Percentiles rank a stretch among this genome's conserved stretches.
phyloP scores from a whole-genome alignment of 2,329 filamentous ascomycete genomes.

The Alternaria angustiovoidea region DNA sequence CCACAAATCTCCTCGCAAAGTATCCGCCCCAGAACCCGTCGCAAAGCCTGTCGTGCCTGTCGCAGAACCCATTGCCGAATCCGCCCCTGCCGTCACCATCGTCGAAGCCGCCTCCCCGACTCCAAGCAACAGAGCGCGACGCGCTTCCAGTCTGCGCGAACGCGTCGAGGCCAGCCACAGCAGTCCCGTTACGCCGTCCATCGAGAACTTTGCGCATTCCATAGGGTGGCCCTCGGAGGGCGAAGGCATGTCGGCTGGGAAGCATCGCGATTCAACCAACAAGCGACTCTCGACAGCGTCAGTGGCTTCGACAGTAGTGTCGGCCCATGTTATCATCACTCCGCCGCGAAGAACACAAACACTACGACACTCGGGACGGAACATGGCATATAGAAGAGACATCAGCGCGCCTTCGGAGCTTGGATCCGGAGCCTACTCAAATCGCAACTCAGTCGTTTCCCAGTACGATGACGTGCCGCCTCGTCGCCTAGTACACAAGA shows the following conservation, averaged over 20 bases:
- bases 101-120: constrained; percentile 31
- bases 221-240: constrained; percentile 59
- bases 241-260: constrained; percentile 36
- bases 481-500: constrained; percentile 61
- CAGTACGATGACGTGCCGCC: constrained; percentile 50
- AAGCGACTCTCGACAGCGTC: constrained; percentile 61
- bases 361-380: constrained; percentile 64
- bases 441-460: constrained; percentile 55
- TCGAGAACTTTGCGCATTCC: constrained; percentile 59
- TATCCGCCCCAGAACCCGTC: constrained; percentile 10
- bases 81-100: constrained; percentile 16
- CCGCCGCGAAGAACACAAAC: constrained; percentile 55
- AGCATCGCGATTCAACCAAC: constrained; percentile 40
- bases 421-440: constrained; percentile 55
- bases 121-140: constrained; percentile 28
- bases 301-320: constrained; percentile 62
- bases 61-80: not conserved
- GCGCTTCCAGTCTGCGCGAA: constrained; percentile 42
- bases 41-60: constrained; percentile 1
- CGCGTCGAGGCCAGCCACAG: constrained; percentile 45
- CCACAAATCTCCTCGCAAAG: constrained; percentile 32
- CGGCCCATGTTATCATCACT: constrained; percentile 63
- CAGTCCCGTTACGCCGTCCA: constrained; percentile 49
- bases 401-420: constrained; percentile 44
- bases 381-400: constrained; percentile 59